These are phyloP conservation scores for Streptanthus diversifolius DNA, from an alignment of 345 rosid genomes.

Conservation along the genomic window DNA sequence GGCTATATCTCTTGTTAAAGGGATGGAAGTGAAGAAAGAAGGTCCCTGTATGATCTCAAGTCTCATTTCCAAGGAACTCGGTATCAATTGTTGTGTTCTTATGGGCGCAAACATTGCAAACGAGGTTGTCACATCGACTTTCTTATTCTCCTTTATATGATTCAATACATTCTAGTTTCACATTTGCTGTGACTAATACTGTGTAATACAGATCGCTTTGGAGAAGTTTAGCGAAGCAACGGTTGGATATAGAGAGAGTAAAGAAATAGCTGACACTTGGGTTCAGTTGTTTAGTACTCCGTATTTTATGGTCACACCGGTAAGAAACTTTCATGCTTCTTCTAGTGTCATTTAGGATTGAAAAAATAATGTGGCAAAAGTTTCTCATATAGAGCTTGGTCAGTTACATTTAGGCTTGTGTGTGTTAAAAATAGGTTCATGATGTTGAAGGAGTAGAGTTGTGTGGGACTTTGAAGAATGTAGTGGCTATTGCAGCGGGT, in stretches of 20 bases:
- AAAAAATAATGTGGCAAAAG: background rate
- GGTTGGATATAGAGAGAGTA: slow-evolving; percentile 71
- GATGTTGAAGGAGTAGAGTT: slow-evolving; percentile 97
- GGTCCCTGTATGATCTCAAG: slow-evolving; percentile 94
- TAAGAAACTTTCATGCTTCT: slow-evolving; percentile 37
- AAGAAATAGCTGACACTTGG: slow-evolving; percentile 75
- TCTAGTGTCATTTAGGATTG: background rate
- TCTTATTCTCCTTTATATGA: background rate
- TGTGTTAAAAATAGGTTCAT: slow-evolving; percentile 50
- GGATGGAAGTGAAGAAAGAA: slow-evolving; percentile 93
- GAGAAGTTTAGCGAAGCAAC: slow-evolving; percentile 98
- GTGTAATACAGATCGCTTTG: slow-evolving; percentile 61
- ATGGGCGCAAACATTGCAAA: slow-evolving; percentile 98
- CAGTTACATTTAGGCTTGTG: slow-evolving; percentile 13
- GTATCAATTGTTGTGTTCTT: slow-evolving; percentile 75
- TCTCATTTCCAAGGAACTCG: slow-evolving; percentile 68
- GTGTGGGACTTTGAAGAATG: slow-evolving; percentile 95
- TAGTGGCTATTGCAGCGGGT: slow-evolving; percentile 94
- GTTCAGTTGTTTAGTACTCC: slow-evolving; percentile 81
- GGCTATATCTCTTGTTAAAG: slow-evolving; percentile 92
- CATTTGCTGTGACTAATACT: background rate
- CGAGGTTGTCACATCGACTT: slow-evolving; percentile 46
- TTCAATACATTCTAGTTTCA: background rate
- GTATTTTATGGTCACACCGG: slow-evolving; percentile 81
- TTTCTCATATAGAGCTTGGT: background rate